Conservation (phyloP, 1,284 basidiomycete genomes). For the Puccinia polysora region DNA sequence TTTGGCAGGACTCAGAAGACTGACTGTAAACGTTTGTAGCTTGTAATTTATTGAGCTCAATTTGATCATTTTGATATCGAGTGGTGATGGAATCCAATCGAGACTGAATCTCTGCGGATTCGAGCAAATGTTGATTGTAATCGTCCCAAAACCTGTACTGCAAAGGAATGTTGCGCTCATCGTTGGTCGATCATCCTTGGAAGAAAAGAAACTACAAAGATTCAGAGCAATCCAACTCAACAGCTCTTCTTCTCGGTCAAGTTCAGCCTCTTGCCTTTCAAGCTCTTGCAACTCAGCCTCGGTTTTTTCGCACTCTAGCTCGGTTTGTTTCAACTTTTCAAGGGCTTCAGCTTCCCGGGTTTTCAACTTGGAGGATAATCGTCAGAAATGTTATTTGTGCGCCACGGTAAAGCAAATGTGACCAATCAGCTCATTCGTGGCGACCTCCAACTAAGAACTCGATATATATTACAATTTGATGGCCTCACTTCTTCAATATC, state of each 20-base stretch:
- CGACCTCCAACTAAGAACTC: too few relatives aligned
- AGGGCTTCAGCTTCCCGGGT: slow-evolving; percentile 57
- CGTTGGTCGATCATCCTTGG: neutral
- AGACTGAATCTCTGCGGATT: slow-evolving; percentile 63
- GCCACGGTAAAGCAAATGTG: neutral
- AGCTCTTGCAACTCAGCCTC: slow-evolving; percentile 68
- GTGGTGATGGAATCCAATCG: slow-evolving; percentile 68
- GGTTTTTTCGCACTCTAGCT: slow-evolving; percentile 68
- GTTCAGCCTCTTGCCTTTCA: slow-evolving; percentile 68
- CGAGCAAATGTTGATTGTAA: slow-evolving; percentile 67
- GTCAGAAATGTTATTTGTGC: slow-evolving; percentile 45
- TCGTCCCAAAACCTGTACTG: slow-evolving; percentile 70
- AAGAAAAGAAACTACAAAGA: neutral
- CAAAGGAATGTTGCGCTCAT: neutral
- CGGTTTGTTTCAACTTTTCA: slow-evolving; percentile 67
- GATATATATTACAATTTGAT: too few relatives aligned
- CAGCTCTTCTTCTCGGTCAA: slow-evolving; percentile 74
- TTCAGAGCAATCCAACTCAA: slow-evolving; percentile 55
- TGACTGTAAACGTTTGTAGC: slow-evolving; percentile 85
- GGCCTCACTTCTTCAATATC: slow-evolving; percentile 59
- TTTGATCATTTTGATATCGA: slow-evolving; percentile 55
- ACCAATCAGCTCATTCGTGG: too few relatives aligned
- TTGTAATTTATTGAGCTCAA: slow-evolving; percentile 74
- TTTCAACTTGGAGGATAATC: slow-evolving; percentile 48
- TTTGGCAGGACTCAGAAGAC: slow-evolving; percentile 2